These are phyloP conservation scores for Cercospora beticola DNA, from an alignment of 2,329 filamentous ascomycete species.

Conservation along the genomic window DNA sequence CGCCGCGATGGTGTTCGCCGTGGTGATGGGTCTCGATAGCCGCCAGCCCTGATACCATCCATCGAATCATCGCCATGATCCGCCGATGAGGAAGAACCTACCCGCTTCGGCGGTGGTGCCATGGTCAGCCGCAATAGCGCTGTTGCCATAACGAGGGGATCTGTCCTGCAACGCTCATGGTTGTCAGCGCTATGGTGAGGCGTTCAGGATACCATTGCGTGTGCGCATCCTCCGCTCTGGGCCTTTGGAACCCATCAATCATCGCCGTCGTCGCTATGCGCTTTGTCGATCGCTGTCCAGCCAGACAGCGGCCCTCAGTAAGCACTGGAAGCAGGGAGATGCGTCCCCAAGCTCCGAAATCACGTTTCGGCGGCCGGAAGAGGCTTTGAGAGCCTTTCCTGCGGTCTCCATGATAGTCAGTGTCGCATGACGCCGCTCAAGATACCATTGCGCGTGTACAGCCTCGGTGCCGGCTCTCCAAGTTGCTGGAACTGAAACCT, in stretches of 20 bases:
- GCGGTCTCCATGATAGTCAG: neutral
- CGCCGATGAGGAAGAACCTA: neutral
- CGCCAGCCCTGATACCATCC: neutral
- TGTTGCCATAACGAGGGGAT: neutral
- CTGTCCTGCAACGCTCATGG: neutral
- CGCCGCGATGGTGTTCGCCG: neutral
- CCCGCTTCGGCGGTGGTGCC: neutral
- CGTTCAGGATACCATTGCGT: neutral
- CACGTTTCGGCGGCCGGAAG: neutral
- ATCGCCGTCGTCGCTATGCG: neutral
- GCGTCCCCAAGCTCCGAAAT: neutral
- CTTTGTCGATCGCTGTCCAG: neutral
- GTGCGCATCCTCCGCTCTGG: neutral
- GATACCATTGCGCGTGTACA: neutral
- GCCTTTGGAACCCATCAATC: neutral
- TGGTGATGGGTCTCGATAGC: neutral
- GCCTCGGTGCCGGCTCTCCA: neutral
- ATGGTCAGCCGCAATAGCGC: neutral
- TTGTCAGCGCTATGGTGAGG: neutral
- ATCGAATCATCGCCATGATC: neutral
- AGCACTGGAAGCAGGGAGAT: neutral
- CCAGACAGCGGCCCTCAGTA: neutral
- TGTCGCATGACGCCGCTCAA: neutral
- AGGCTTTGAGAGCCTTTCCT: neutral
- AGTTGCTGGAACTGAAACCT: neutral